Base-by-base conservation (phyloP, 2,329 filamentous ascomycete genomes). In the Fusarium scirpi region DNA sequence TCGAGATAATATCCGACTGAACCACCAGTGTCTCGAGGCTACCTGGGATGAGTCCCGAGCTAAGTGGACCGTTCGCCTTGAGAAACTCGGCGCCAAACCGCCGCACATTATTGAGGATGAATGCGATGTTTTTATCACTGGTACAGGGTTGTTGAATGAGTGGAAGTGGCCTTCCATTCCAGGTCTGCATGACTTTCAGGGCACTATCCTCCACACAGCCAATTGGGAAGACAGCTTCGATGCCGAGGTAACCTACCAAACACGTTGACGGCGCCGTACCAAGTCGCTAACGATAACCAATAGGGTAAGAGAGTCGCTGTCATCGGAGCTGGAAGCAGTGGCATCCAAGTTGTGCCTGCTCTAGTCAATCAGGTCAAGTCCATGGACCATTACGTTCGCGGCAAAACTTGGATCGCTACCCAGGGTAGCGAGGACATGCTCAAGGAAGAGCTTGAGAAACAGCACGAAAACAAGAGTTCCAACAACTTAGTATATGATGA, bases 141-240 rank as follows among this genome's bases (percentile, higher is more conserved):
- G 63, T 10, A 60, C 64, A 8, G 71, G 71, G 2, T 38, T 71
- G 8, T 32, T 65, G 22, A 72, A 74, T 24, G 49, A 69, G 34
- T 72, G 65, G 69, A 67, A 65, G 55, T 85, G 83, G 81, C 87
- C 87, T 1, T 78, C 80, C 12, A 85, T 89, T 32, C 77, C 81
- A 0, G 87, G 86, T 0, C 67, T 88, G 0, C 62, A 82, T 8
- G 77, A 78, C 11, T 90, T 87, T 76, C 78, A 83, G 59, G 87
- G 87, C 6, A 41, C 15, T n/a, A 15, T 52, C 16, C 22, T 52
- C 2, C 34, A 52, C 29, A 52, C 32, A n/a, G 48, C 48, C 11
- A 41, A 41, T 11, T 52, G 48, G 48, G 24, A 41, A 9, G 34
- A 40, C 22, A 29, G 15, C 9, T 52, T 41, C 11, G 24, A 15